Percentiles rank a stretch among this genome's conserved stretches.
Evolutionary conservation across 345 rosid species (phyloP).

Genomic region (Erodium maritimum): DNA sequence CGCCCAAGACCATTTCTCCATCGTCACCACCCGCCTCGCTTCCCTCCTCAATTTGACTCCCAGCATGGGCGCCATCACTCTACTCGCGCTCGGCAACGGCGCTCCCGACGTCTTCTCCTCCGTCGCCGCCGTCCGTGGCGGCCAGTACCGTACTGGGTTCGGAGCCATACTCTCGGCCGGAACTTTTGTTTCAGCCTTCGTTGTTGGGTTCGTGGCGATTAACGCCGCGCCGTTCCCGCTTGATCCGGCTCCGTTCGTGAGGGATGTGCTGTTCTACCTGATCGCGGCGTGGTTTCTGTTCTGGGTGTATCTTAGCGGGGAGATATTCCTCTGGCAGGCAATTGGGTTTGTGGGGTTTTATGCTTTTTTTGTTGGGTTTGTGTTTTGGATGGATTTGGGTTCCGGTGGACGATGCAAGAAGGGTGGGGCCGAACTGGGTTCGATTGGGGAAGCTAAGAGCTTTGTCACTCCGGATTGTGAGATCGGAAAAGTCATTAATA

Average conservation of each 20-base stretch:
- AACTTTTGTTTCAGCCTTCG: constrained; percentile 77
- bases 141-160: constrained; percentile 80
- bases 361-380: constrained; percentile 73
- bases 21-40: constrained; percentile 78
- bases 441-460: constrained; percentile 15
- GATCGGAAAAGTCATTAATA: constrained; percentile 19
- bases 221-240: constrained; percentile 76
- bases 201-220: constrained; percentile 91
- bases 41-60: constrained; percentile 64
- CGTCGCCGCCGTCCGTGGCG: constrained; percentile 66
- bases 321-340: constrained; percentile 91
- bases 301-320: constrained; percentile 88
- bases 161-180: constrained; percentile 92
- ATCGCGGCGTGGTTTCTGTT: constrained; percentile 61
- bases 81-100: constrained; percentile 86
- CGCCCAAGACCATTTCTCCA: constrained; percentile 84
- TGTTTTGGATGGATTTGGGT: constrained; percentile 91
- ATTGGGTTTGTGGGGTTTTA: constrained; percentile 76
- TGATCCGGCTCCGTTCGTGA: constrained; percentile 55
- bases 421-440: constrained; percentile 8
- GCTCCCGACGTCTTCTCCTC: constrained; percentile 93
- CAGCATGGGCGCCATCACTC: constrained; percentile 85
- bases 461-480: constrained; percentile 24
- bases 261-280: constrained; percentile 78
- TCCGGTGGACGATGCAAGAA: constrained; percentile 17